These are phyloP conservation scores for Sclerotinia trifoliorum DNA, from an alignment of 2,329 filamentous ascomycete species.

Conservation along the genomic window DNA sequence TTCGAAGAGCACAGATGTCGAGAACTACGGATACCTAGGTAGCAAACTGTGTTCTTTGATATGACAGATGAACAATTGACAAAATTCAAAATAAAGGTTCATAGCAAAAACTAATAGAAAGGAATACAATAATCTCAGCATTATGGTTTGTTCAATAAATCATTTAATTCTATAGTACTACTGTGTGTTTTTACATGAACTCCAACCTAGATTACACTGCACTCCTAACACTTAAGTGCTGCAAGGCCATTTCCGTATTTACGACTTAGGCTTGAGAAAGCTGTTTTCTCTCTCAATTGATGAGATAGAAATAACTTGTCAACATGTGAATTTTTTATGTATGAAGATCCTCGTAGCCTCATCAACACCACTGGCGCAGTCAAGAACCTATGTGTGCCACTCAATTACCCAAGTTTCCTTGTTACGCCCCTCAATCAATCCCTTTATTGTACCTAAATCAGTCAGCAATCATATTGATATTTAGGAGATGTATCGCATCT, in stretches of 20 bases:
- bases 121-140: neutral
- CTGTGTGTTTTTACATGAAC: conserved; percentile 35
- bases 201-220: conserved; percentile 31
- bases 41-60: conserved; percentile 22
- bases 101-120: neutral
- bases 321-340: conserved; percentile 21
- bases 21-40: conserved; percentile 15
- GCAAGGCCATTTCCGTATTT: conserved; percentile 25
- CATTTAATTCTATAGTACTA: conserved; percentile 18
- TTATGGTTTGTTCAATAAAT: neutral
- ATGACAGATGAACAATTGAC: neutral
- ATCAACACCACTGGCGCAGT: conserved; percentile 12
- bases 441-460: conserved; percentile 18
- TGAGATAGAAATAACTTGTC: conserved; percentile 5
- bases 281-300: neutral
- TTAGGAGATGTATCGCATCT: conserved; percentile 13
- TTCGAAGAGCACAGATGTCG: conserved; percentile 19
- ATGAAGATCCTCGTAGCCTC: neutral
- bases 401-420: conserved; percentile 19
- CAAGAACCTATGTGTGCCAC: conserved; percentile 13
- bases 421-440: conserved; percentile 12
- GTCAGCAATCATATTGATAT: neutral
- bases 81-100: neutral
- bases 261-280: conserved; percentile 28
- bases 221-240: conserved; percentile 23